Conservation (phyloP, 73 alveolate species). For the Diophrys sp. region DNA sequence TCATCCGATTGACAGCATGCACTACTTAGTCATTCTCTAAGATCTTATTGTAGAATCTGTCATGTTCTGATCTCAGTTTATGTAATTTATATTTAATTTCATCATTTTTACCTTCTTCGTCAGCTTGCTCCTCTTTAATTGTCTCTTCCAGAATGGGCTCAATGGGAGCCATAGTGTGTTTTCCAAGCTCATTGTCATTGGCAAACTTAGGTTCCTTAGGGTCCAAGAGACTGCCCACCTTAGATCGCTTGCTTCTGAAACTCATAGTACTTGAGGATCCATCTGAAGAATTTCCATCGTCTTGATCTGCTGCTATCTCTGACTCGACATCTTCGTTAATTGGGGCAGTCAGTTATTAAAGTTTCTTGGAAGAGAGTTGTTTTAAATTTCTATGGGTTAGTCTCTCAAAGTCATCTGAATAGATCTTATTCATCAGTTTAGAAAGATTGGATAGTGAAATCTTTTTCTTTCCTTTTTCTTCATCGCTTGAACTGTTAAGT, state of each 20-base stretch:
- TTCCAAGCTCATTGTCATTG: neutral
- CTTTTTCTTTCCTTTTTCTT: slow-evolving; percentile 6
- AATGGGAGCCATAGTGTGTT: neutral
- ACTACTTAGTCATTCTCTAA: neutral
- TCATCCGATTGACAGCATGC: neutral
- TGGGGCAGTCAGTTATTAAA: neutral
- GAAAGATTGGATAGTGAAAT: slow-evolving; percentile 3
- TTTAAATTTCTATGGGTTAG: neutral
- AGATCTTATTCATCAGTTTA: neutral
- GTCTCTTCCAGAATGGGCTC: neutral
- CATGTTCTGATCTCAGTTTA: neutral
- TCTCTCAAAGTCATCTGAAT: slow-evolving; percentile 6
- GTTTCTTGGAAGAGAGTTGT: neutral
- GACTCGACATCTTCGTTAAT: neutral
- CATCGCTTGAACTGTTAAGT: neutral
- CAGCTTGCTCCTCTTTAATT: neutral
- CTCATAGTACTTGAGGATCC: neutral
- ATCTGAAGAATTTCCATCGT: slow-evolving; percentile 5
- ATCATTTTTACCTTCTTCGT: neutral
- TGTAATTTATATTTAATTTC: neutral
- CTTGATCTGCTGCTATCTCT: neutral
- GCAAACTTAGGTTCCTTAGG: neutral
- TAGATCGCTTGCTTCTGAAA: slow-evolving; percentile 7
- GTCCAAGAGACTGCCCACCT: neutral
- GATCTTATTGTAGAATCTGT: neutral